These are phyloP conservation scores for Oxyria digyna DNA, from an alignment of 148 eudicot genomes.

Conservation along the genomic window DNA sequence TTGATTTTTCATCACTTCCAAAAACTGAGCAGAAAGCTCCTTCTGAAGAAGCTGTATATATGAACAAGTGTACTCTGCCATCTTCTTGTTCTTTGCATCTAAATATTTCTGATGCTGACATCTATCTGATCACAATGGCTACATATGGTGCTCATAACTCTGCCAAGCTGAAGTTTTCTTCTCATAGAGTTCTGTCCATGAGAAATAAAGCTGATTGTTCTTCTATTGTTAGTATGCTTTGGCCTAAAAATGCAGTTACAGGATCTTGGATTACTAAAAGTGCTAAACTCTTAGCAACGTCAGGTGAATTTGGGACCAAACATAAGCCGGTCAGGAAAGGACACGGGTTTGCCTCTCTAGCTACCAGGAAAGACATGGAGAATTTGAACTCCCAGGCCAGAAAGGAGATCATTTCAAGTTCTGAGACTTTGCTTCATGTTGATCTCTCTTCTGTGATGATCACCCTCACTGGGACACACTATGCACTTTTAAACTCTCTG, in stretches of 20 bases:
- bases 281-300: conserved; percentile 62
- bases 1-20: conserved; percentile 42
- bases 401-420: conserved; percentile 58
- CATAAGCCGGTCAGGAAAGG: conserved; percentile 29
- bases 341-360: conserved; percentile 65
- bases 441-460: conserved; percentile 38
- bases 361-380: conserved; percentile 39
- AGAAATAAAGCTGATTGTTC: conserved; percentile 24
- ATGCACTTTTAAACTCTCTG: conserved; percentile 31
- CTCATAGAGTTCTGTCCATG: conserved; percentile 38
- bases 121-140: conserved; percentile 31
- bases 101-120: conserved; percentile 36
- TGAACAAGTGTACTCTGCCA: conserved; percentile 22
- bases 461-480: conserved; percentile 36
- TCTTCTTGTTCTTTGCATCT: conserved; percentile 49
- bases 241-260: conserved; percentile 53
- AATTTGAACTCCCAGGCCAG: conserved; percentile 31
- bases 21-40: conserved; percentile 21
- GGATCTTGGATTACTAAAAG: conserved; percentile 57
- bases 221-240: conserved; percentile 52
- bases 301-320: conserved; percentile 35
- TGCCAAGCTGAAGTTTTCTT: conserved; percentile 21
- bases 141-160: conserved; percentile 19
- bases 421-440: conserved; percentile 47
- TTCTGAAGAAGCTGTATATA: conserved; percentile 16